Conservation (phyloP, 2,329 filamentous ascomycete species). For the Bipolaris bicolor region DNA sequence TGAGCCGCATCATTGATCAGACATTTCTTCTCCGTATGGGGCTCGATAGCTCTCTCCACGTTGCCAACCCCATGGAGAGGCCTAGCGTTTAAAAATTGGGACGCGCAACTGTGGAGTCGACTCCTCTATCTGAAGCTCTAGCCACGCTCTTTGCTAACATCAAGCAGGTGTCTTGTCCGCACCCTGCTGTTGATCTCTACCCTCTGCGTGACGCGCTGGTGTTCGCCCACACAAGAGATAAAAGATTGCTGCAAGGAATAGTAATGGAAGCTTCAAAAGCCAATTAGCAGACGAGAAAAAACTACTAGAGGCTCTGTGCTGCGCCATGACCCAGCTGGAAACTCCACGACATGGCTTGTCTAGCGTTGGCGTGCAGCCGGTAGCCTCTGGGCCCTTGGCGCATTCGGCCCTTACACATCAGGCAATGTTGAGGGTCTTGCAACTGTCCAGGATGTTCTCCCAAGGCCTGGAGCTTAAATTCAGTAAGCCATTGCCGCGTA, state of each 20-base stretch:
- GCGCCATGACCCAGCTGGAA: constrained; percentile 8
- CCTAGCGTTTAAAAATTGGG: constrained; percentile 15
- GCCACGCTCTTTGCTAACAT: neutral
- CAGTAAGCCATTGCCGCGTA: constrained; percentile 9
- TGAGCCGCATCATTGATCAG: constrained; percentile 34
- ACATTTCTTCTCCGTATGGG: constrained; percentile 18
- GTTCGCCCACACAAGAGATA: constrained; percentile 1
- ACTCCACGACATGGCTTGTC: constrained; percentile 7
- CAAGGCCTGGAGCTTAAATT: constrained; percentile 15
- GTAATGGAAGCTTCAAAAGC: constrained; percentile 6
- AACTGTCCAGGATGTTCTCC: constrained; percentile 12
- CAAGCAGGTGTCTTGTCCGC: neutral
- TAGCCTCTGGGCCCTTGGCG: constrained; percentile 16
- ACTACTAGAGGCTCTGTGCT: neutral
- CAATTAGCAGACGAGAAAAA: constrained; percentile 5
- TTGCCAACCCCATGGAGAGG: constrained; percentile 32
- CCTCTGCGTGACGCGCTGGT: constrained; percentile 1
- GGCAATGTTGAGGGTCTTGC: constrained; percentile 22
- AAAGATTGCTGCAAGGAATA: constrained; percentile 6
- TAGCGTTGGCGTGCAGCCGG: constrained; percentile 17
- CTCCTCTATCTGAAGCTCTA: neutral
- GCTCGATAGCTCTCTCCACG: constrained; percentile 32
- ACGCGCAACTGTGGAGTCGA: constrained; percentile 6
- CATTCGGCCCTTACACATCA: constrained; percentile 9
- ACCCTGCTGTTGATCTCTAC: constrained; percentile 13